Percentiles rank a stretch among this genome's conserved stretches.
Conservation (phyloP, 352 stramenopile genomes). For the Hyaloperonospora brassicae region DNA sequence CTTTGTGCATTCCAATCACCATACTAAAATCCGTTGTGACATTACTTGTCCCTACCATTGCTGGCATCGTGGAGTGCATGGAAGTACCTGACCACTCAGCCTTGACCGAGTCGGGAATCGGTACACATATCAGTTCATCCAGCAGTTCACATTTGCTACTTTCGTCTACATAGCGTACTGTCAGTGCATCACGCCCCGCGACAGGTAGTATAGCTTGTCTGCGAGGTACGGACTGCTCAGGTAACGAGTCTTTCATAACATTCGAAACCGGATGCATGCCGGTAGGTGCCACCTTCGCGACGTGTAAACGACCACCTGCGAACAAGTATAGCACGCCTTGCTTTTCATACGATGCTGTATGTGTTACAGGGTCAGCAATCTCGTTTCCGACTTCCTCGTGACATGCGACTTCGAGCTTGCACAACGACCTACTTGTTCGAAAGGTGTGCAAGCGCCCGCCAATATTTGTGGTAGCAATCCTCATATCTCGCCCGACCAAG, state of each 20-base stretch:
- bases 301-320: conserved; percentile 28
- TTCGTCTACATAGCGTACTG: conserved; percentile 27
- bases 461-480: conserved; percentile 36
- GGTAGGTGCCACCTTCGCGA: conserved; percentile 14
- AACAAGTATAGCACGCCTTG: conserved; percentile 35
- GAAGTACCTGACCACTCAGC: conserved; percentile 40
- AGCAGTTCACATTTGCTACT: conserved; percentile 20
- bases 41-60: conserved; percentile 10
- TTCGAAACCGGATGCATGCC: conserved; percentile 1
- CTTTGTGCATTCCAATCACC: conserved; percentile 38
- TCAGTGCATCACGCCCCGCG: conserved; percentile 5
- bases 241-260: conserved; percentile 1
- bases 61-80: conserved; percentile 26
- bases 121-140: conserved; percentile 26
- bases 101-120: conserved; percentile 44
- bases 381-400: conserved; percentile 17
- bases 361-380: conserved; percentile 23
- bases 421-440: conserved; percentile 26
- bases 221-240: background rate
- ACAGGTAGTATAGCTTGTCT: conserved; percentile 1
- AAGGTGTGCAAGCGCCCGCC: conserved; percentile 35
- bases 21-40: conserved; percentile 55
- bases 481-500: conserved; percentile 11
- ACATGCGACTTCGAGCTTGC: conserved; percentile 27
- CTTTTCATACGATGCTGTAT: conserved; percentile 33